These are phyloP conservation scores for Crithidia expoeki DNA, from an alignment of 208 protist genomes.

Conservation along the genomic window DNA sequence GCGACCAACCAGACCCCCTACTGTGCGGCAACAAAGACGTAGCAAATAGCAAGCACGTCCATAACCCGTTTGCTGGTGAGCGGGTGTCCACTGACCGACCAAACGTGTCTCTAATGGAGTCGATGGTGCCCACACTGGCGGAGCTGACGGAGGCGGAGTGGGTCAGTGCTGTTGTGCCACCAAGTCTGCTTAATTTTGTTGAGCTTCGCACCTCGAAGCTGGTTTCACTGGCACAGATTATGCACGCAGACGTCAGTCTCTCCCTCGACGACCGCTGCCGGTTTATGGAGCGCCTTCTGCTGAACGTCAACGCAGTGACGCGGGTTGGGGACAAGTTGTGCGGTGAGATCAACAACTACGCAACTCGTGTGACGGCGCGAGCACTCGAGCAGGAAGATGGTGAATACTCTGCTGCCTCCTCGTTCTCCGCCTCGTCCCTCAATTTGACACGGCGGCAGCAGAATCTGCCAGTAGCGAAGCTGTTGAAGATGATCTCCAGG, in stretches of 20 bases:
- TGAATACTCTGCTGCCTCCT: background rate
- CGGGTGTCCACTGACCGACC: background rate
- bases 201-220: slow-evolving; percentile 14
- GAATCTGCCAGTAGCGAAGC: background rate
- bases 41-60: background rate
- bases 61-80: background rate
- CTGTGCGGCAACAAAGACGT: background rate
- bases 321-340: slow-evolving; percentile 7
- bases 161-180: background rate
- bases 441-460: background rate
- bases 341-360: background rate
- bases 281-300: slow-evolving; percentile 1
- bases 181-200: background rate
- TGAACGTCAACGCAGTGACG: slow-evolving; percentile 8
- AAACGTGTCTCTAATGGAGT: slow-evolving; percentile 1
- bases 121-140: slow-evolving; percentile 2
- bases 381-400: background rate
- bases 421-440: background rate
- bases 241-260: background rate
- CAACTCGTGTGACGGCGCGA: background rate
- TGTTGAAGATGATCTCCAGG: background rate
- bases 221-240: slow-evolving; percentile 10
- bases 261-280: background rate
- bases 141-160: slow-evolving; percentile 11
- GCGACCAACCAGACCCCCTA: background rate